Evolutionary conservation across 140 eudicot species (phyloP).

Genomic region (Senecio squalidus): DNA sequence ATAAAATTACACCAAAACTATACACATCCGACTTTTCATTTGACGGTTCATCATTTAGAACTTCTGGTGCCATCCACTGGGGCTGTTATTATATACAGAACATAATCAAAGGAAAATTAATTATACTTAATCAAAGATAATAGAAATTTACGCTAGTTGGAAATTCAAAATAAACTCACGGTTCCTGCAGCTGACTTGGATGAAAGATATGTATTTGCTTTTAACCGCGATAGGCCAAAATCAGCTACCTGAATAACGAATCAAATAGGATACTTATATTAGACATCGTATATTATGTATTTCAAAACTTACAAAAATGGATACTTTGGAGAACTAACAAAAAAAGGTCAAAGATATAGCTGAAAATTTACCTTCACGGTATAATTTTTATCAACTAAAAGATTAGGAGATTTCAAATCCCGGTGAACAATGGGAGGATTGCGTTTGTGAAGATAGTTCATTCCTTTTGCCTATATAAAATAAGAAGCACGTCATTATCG

Average conservation of each 20-base stretch:
- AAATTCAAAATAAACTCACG: constrained; percentile 42
- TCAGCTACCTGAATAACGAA: constrained; percentile 71
- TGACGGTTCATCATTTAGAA: constrained; percentile 82
- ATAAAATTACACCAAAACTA: constrained; percentile 90
- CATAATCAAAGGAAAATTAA: constrained; percentile 5
- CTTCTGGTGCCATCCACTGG: constrained; percentile 99
- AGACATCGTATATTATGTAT: not conserved
- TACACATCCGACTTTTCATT: constrained; percentile 90
- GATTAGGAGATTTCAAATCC: constrained; percentile 95
- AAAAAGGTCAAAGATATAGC: not conserved
- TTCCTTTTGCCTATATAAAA: constrained; percentile 78
- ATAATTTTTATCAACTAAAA: constrained; percentile 82
- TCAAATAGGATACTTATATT: not conserved
- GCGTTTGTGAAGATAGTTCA: constrained; percentile 96
- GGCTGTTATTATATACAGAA: constrained; percentile 40
- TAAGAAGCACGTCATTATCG: not conserved
- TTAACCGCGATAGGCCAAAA: constrained; percentile 92
- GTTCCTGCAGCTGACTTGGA: constrained; percentile 96
- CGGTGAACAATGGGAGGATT: constrained; percentile 94
- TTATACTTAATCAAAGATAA: not conserved
- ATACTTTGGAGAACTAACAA: constrained; percentile 9
- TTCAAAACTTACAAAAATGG: not conserved
- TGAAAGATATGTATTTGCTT: constrained; percentile 88
- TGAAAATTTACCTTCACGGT: constrained; percentile 64
- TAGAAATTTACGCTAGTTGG: not conserved